Evolutionary conservation across 345 rosid species (phyloP), one percentile per base, ranked within the genome.

Genomic region (Arabidopsis suecica): DNA sequence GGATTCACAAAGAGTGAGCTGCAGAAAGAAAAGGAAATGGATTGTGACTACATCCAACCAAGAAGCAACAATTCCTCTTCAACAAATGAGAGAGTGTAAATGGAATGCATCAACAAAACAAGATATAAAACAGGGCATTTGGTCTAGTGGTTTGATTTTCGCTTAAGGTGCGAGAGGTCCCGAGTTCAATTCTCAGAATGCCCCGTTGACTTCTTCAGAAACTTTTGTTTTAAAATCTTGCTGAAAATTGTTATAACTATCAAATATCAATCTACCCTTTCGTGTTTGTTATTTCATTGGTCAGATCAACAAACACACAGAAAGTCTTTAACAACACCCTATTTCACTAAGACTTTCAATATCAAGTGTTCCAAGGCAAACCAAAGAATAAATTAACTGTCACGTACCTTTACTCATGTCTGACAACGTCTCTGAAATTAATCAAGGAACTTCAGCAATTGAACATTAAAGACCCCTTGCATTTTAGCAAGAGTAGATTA

Each of bases 151-250:
- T 76, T 87, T 84, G 87, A 90, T 88, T 87, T 89, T 92, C 85
- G 88, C 93, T 91, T 89, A 68, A 89, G 91, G 90, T 89, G 89
- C 86, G 84, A 87, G 89, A 90, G 86, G 90, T 87, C 95, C 93
- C 90, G 88, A 86, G 91, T 88, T 88, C 88, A 70, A 88, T 90
- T 87, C 88, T 90, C 86, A 87, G 90, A 93, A 93, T 88, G 76
- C 82, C 82, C 82, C 84, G 5, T 34, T 34, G 37, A 5, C 8
- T 5, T 34, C 3, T n/a, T 45, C 49, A 2, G 49, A 45, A 45
- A 48, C 5, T 48, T 48, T 48, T 48, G 11, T 3, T 48, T 2
- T 18, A 48, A 48, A 6, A 16, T 3, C 1, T 18, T 32, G 54
- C 68, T 30, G 41, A 47, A 44, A 61, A 32, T n/a, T 3, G 14